phyloP scores from a whole-genome alignment of 805 yeast species.

The Pichia insulana region DNA sequence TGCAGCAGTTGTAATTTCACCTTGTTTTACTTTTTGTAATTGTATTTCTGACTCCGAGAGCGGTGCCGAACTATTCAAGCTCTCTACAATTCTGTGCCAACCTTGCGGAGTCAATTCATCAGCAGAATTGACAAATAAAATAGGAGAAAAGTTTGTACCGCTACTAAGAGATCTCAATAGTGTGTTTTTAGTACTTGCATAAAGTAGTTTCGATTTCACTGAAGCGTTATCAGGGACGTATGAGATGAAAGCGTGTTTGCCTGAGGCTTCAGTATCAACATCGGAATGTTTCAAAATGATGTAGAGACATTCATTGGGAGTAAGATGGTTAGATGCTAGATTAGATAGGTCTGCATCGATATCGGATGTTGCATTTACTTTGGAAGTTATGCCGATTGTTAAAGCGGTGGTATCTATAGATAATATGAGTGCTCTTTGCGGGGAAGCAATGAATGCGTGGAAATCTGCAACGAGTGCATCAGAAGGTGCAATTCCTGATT shows the following conservation, averaged over 20 bases:
- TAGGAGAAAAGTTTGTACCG: slow-evolving; percentile 46
- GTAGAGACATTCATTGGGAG: slow-evolving; percentile 31
- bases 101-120: slow-evolving; percentile 46
- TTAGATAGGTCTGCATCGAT: slow-evolving; percentile 5
- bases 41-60: slow-evolving; percentile 53
- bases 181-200: slow-evolving; percentile 82
- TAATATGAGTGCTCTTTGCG: not conserved
- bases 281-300: slow-evolving; percentile 21
- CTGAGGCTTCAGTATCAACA: slow-evolving; percentile 14
- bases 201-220: slow-evolving; percentile 82
- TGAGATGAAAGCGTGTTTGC: slow-evolving; percentile 53
- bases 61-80: slow-evolving; percentile 34
- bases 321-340: not conserved
- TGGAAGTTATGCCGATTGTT: not conserved
- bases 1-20: slow-evolving; percentile 37
- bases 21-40: slow-evolving; percentile 36
- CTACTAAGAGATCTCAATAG: slow-evolving; percentile 50
- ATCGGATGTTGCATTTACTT: not conserved
- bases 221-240: slow-evolving; percentile 83
- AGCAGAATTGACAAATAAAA: slow-evolving; percentile 46
- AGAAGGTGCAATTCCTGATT: slow-evolving; percentile 12
- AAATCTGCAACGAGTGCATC: not conserved
- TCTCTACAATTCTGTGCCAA: slow-evolving; percentile 33
- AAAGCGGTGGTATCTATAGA: not conserved
- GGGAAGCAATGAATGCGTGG: slow-evolving; percentile 1